A percentile compares a stretch with the other conserved stretches of the same genome.
These are phyloP conservation scores for Aspergillus terreus DNA, from an alignment of 2,329 filamentous ascomycete genomes.

Conservation along the genomic window DNA sequence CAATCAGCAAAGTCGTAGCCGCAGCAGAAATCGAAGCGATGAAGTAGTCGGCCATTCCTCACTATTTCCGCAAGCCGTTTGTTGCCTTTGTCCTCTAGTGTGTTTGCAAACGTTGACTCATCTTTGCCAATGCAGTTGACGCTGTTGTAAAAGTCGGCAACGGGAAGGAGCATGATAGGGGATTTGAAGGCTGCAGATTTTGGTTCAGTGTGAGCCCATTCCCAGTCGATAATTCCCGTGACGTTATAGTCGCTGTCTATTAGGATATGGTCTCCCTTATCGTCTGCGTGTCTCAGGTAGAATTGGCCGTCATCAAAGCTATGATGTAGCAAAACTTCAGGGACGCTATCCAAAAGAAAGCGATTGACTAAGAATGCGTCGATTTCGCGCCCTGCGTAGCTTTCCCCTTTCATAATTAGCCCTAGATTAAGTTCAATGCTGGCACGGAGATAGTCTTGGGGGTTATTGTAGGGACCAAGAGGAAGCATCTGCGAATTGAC, in stretches of 20 bases:
- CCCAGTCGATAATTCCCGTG: slow-evolving; percentile 50
- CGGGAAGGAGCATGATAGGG: slow-evolving; percentile 37
- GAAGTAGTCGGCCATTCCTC: slow-evolving; percentile 36
- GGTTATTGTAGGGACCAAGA: slow-evolving; percentile 34
- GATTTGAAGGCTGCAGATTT: slow-evolving; percentile 43
- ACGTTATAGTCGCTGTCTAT: slow-evolving; percentile 46
- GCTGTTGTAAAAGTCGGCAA: slow-evolving; percentile 41
- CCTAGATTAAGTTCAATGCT: slow-evolving; percentile 36
- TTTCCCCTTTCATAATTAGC: slow-evolving; percentile 35
- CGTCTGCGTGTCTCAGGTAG: slow-evolving; percentile 47
- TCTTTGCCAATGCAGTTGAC: slow-evolving; percentile 35
- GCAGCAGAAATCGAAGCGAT: slow-evolving; percentile 42
- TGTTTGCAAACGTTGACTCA: slow-evolving; percentile 34
- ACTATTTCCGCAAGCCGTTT: slow-evolving; percentile 36
- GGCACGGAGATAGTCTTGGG: slow-evolving; percentile 34
- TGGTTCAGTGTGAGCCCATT: slow-evolving; percentile 35
- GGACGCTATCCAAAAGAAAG: slow-evolving; percentile 38
- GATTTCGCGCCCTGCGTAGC: slow-evolving; percentile 31
- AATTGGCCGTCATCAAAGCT: slow-evolving; percentile 28
- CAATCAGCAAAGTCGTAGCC: slow-evolving; percentile 42
- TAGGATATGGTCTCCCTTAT: slow-evolving; percentile 50
- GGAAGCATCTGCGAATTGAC: slow-evolving; percentile 17
- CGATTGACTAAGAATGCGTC: slow-evolving; percentile 42
- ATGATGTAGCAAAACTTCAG: slow-evolving; percentile 11
- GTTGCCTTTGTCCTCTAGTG: slow-evolving; percentile 33